Evolutionary conservation across 164 flowering plant species (phyloP).

Genomic region (Magnolia sinica): DNA sequence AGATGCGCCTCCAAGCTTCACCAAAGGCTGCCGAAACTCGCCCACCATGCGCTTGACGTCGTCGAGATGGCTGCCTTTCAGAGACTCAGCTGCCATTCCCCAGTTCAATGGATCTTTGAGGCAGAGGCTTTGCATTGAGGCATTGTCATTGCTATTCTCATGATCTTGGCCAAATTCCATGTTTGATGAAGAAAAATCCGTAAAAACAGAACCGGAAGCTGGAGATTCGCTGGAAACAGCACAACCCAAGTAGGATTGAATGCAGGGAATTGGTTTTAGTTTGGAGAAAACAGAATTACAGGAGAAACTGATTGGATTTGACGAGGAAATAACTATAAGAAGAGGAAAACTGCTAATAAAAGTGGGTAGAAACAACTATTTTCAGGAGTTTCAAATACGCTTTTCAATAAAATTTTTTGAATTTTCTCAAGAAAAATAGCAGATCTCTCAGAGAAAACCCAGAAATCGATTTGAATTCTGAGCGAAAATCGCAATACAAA

Average conservation of each 20-base stretch:
- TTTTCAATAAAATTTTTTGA: too few species aligned
- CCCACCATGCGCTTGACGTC: slow-evolving; percentile 54
- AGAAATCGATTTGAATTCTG: neutral
- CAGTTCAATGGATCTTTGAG: slow-evolving; percentile 47
- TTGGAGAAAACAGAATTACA: too few species aligned
- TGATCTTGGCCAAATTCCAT: slow-evolving; percentile 3
- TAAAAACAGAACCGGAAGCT: too few species aligned
- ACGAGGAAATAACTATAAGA: neutral
- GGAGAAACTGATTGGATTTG: too few species aligned
- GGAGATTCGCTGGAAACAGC: too few species aligned
- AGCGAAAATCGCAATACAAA: neutral
- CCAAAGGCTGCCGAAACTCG: slow-evolving; percentile 40
- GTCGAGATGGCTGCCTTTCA: slow-evolving; percentile 47
- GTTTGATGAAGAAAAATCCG: too few species aligned
- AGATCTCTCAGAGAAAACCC: neutral
- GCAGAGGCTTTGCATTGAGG: slow-evolving; percentile 9
- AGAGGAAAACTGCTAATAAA: neutral
- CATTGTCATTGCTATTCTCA: slow-evolving; percentile 10
- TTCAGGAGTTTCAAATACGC: neutral
- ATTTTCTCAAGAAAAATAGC: too few species aligned
- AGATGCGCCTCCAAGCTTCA: slow-evolving; percentile 39
- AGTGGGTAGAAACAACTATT: too few species aligned
- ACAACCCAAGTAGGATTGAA: too few species aligned
- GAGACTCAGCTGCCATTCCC: slow-evolving; percentile 41
- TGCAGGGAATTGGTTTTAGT: too few species aligned